Base-by-base conservation (phyloP, 441 rosid genomes). In the Melastoma candidum region DNA sequence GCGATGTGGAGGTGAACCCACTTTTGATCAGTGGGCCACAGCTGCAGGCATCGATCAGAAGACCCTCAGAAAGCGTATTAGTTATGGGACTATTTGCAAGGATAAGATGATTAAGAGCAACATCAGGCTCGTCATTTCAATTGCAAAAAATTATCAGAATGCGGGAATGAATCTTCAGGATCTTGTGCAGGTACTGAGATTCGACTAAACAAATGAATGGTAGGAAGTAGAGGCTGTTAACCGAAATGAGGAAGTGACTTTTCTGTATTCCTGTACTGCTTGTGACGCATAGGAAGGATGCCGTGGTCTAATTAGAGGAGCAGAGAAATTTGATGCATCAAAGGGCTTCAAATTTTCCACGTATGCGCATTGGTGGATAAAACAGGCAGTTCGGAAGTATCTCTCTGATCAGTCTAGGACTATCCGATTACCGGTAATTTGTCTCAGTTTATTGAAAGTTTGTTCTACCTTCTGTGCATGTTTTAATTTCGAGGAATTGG, bases 281-380 rank as follows among this genome's bases (percentile, higher is more conserved):
- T 24, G 61, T 48, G 54, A 63, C 41, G 66, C 43, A 14, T 69
- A 92, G 97, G 95, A 84, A 76, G 98, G 98, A 51, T 85, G 96
- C 27, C 83, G 90, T 55, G 97, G 98, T 50, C 95, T 92, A 65
- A 74, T 88, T 44, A 77, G 79, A 66, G 96, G 94, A 51, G 68
- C 92, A 49, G 97, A 87, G 75, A 92, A 82, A 71, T 92, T 92
- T 67, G 98, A 92, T 73, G 89, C 92, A 56, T 77, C 95, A 27
- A 88, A 81, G 66, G 98, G 98, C 67, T 92, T 85, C 68, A 92
- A 84, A 68, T 87, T 92, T 62, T 92, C 98, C 47, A 92, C 95
- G 12, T 92, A 92, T 67, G 98, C 88, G 7, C 95, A 92, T 60
- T 92, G 97, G 97, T 92, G 98, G 98, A 85, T 88, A 57, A 92